A percentile compares a stretch with the other conserved stretches of the same genome.
Conservation (phyloP, 139 green algal genomes). For the Coelastrella sp. region DNA sequence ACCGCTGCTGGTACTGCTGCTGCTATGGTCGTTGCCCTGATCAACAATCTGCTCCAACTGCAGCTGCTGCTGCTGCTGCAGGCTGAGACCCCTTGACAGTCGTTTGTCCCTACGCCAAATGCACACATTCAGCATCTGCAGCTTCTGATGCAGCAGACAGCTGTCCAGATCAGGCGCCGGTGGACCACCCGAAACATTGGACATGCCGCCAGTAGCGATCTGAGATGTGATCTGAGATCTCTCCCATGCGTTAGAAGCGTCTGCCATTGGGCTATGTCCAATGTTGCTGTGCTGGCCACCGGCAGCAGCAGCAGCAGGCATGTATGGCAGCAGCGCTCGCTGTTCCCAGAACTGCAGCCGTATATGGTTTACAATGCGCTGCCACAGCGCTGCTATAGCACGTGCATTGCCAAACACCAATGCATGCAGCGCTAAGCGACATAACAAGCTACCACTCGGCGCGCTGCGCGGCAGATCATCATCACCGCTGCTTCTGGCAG, state of each 20-base stretch:
- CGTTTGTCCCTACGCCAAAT: constrained; percentile 58
- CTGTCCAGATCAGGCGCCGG: constrained; percentile 59
- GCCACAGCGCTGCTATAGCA: constrained; percentile 81
- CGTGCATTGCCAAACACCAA: constrained; percentile 79
- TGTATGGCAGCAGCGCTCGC: constrained; percentile 66
- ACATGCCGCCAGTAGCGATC: constrained; percentile 29
- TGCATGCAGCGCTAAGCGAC: constrained; percentile 75
- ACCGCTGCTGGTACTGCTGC: background rate
- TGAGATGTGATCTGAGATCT: background rate
- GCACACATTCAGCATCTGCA: constrained; percentile 87
- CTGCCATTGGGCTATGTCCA: background rate
- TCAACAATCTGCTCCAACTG: background rate
- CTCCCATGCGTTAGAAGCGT: background rate
- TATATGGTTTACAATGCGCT: constrained; percentile 51
- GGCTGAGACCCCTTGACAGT: constrained; percentile 3
- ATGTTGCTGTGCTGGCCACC: background rate
- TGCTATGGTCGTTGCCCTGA: background rate
- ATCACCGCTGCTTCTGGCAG: background rate
- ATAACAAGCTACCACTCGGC: constrained; percentile 60
- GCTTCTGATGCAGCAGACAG: constrained; percentile 90
- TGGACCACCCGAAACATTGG: constrained; percentile 10
- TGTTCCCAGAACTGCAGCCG: constrained; percentile 79
- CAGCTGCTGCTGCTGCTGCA: constrained; percentile 46
- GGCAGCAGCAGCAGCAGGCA: constrained; percentile 58
- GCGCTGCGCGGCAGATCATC: constrained; percentile 44